These are phyloP conservation scores for Exidia glandulosa DNA, from an alignment of 768 basidiomycete species.

Conservation along the genomic window DNA sequence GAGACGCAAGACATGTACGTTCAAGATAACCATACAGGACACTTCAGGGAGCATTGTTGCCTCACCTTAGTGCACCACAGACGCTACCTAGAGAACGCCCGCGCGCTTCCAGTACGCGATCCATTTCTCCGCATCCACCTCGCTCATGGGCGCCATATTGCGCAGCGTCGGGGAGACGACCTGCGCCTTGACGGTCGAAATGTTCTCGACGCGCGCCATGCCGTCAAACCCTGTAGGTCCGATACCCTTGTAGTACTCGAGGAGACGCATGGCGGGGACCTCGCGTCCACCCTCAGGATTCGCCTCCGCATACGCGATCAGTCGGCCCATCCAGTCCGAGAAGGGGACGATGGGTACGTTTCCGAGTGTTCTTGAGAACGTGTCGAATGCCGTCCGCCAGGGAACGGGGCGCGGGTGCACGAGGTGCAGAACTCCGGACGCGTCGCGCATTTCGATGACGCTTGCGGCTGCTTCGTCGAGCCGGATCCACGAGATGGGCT, in stretches of 20 bases:
- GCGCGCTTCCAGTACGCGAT: not conserved
- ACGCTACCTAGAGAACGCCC: no score
- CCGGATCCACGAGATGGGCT: constrained; percentile 12
- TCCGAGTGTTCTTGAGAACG: constrained; percentile 6
- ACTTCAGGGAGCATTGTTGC: no score
- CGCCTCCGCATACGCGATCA: constrained; percentile 3
- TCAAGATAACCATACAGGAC: no score
- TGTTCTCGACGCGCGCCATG: not conserved
- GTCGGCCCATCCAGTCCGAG: constrained; percentile 12
- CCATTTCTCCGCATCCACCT: not conserved
- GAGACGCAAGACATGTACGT: no score
- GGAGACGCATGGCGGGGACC: constrained; percentile 16
- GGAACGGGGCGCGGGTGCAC: constrained; percentile 14
- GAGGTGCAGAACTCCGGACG: constrained; percentile 10
- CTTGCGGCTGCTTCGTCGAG: constrained; percentile 13
- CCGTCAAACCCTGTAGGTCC: not conserved
- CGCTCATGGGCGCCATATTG: not conserved
- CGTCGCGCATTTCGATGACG: constrained; percentile 14
- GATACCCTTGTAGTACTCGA: constrained; percentile 12
- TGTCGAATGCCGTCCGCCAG: constrained; percentile 4
- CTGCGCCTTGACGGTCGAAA: not conserved
- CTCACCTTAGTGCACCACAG: no score
- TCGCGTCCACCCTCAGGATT: not conserved
- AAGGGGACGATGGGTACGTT: constrained; percentile 15
- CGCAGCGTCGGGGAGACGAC: not conserved